These are phyloP conservation scores for Ascochyta rabiei DNA, from an alignment of 2,329 filamentous ascomycete genomes.

Conservation along the genomic window DNA sequence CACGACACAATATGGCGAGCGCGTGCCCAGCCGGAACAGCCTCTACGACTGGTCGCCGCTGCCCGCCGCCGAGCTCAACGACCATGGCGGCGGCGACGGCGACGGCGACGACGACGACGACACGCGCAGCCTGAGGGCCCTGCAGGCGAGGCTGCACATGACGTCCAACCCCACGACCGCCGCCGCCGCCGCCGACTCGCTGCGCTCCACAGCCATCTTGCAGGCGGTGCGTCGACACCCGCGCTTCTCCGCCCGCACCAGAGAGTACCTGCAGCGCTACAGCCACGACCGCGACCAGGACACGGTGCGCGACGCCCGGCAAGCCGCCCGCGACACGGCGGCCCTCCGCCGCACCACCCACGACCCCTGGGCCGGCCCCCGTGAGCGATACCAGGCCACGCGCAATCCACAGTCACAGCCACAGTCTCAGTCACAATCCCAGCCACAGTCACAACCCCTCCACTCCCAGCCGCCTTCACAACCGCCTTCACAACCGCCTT, in stretches of 20 bases:
- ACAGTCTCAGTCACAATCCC: conserved; percentile 8
- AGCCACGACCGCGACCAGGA: conserved; percentile 15
- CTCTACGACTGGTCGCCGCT: conserved; percentile 66
- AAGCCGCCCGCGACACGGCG: neutral
- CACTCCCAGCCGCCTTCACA: conserved; percentile 37
- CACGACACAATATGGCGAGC: conserved; percentile 57
- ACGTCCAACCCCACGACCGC: conserved; percentile 50
- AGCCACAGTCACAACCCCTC: conserved; percentile 26
- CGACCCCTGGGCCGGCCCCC: conserved; percentile 38
- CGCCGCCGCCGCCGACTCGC: conserved; percentile 42
- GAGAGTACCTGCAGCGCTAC: conserved; percentile 49
- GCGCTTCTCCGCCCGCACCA: conserved; percentile 46
- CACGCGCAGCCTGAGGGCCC: conserved; percentile 1
- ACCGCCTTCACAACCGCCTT: conserved; percentile 28
- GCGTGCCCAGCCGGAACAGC: conserved; percentile 59
- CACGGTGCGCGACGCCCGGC: neutral
- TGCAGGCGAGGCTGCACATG: conserved; percentile 1
- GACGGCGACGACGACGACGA: conserved; percentile 11
- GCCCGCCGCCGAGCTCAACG: conserved; percentile 24
- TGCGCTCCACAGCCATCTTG: conserved; percentile 49
- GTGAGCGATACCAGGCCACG: conserved; percentile 25
- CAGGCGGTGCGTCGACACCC: conserved; percentile 49
- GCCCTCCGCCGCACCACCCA: conserved; percentile 24
- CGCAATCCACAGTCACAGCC: conserved; percentile 25
- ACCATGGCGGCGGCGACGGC: no score